Base-by-base conservation (phyloP, 441 rosid species). In the Pelargonium fulgidum region DNA sequence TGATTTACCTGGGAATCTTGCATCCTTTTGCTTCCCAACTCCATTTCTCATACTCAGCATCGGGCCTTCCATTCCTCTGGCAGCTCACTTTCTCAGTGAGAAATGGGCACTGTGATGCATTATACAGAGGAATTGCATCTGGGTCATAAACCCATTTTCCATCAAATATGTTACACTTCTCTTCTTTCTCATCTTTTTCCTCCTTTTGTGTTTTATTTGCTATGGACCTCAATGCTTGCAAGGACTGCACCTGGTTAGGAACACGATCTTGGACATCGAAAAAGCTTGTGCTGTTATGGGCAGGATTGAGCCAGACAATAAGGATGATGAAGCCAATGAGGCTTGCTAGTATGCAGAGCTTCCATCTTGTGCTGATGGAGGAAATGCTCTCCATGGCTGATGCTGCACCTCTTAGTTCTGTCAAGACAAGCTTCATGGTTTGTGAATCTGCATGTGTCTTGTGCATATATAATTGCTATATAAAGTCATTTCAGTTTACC, bases 111-210 rank as follows among this genome's bases (percentile, higher is more conserved):
- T 70, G 73, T 11, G 70, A n/a, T 29, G 67, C 65, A 12, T n/a
- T 65, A 19, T 84, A 81, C 0, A 65, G 22, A 64, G 83, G 85
- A 69, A 72, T 79, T 29, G 47, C 66, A 13, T 68, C 42, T 1
- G 81, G 81, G 66, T 82, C 81, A 17, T 81, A 78, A 65, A 84
- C 78, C 89, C 89, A 86, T 68, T 77, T 82, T 0, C 89, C 89
- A 16, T 82, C 68, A 48, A 80, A 80, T 4, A 83, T 56, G 45
- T 85, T 73, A 47, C 87, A 83, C 26, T 72, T 36, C 1, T 4
- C 66, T 70, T 69, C 76, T 24, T 58, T 54, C 22, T 64, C 66
- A 6, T 56, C 16, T 13, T 50, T n/a, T 17, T 3, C 58, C n/a
- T 50, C 58, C 58, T 13, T 13, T 2, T 17, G 58, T 3, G 58